Percentiles rank a stretch among this genome's conserved stretches.
These are phyloP conservation scores for Umbelopsis sp. DNA, from an alignment of 192 early-diverging fungal species.

Conservation along the genomic window DNA sequence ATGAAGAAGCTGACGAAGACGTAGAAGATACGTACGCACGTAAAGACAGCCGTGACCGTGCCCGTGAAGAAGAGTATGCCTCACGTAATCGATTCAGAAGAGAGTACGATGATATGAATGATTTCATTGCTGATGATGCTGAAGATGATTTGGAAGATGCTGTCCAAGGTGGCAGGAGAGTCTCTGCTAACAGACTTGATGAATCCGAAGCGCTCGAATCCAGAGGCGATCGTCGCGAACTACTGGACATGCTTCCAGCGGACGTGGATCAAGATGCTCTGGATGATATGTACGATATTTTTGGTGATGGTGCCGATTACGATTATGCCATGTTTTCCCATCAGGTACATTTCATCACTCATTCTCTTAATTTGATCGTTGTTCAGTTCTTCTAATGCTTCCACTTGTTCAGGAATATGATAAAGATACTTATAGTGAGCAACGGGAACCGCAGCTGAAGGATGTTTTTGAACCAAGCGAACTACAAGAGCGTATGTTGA, in stretches of 20 bases:
- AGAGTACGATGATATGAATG: slow-evolving; percentile 50
- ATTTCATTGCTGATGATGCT: slow-evolving; percentile 60
- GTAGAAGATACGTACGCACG: slow-evolving; percentile 54
- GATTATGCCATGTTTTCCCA: slow-evolving; percentile 54
- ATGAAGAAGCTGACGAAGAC: slow-evolving; percentile 58
- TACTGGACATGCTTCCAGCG: slow-evolving; percentile 32
- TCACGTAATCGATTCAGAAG: slow-evolving; percentile 37
- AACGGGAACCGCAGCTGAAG: slow-evolving; percentile 61
- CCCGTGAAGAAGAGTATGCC: slow-evolving; percentile 37
- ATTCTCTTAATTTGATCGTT: not conserved
- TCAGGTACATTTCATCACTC: not conserved
- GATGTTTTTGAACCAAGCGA: slow-evolving; percentile 84
- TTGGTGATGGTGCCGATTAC: slow-evolving; percentile 93
- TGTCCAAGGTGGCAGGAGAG: slow-evolving; percentile 36
- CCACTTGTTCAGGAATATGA: not conserved
- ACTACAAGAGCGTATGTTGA: slow-evolving; percentile 87
- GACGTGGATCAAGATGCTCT: slow-evolving; percentile 48
- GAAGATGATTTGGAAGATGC: slow-evolving; percentile 47
- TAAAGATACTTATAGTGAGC: slow-evolving; percentile 32
- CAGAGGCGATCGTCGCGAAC: slow-evolving; percentile 38
- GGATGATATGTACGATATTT: slow-evolving; percentile 85
- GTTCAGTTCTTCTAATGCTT: slow-evolving; percentile 12
- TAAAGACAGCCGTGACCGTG: slow-evolving; percentile 52
- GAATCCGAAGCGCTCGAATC: slow-evolving; percentile 28
- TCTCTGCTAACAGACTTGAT: slow-evolving; percentile 39